A percentile compares a stretch with the other conserved stretches of the same genome.
Conservation (phyloP, 176 grass and related monocot genomes). For the Aegilops tauschii region DNA sequence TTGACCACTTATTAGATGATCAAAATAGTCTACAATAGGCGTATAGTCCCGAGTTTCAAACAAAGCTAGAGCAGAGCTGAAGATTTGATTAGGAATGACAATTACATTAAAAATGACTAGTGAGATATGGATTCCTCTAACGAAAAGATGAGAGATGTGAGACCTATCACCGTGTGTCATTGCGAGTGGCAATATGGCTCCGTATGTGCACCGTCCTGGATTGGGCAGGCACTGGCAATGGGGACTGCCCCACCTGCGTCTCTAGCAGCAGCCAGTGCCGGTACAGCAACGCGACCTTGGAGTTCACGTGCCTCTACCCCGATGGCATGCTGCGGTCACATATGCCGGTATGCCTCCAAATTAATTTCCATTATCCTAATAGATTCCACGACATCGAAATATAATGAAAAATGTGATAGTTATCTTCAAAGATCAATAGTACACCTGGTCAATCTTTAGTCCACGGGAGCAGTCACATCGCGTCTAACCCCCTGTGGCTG, state of each 20-base stretch:
- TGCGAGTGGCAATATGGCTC: neutral
- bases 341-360: no score
- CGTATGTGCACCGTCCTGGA: conserved; percentile 1
- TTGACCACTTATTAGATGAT: neutral
- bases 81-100: neutral
- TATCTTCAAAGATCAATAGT: no score
- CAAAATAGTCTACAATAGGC: neutral
- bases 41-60: neutral
- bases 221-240: neutral
- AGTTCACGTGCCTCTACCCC: conserved; percentile 32
- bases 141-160: neutral
- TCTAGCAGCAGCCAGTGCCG: conserved; percentile 26
- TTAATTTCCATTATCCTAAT: no score
- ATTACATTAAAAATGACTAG: neutral
- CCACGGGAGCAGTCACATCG: no score
- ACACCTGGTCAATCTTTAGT: no score
- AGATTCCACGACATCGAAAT: no score
- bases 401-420: no score
- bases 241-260: neutral
- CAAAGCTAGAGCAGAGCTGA: neutral
- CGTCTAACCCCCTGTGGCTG: no score
- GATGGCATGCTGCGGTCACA: no score
- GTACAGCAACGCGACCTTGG: neutral
- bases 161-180: neutral
- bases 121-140: no score